These are phyloP conservation scores for Triangularia verruculosa DNA, from an alignment of 2,329 filamentous ascomycete species.

Conservation along the genomic window DNA sequence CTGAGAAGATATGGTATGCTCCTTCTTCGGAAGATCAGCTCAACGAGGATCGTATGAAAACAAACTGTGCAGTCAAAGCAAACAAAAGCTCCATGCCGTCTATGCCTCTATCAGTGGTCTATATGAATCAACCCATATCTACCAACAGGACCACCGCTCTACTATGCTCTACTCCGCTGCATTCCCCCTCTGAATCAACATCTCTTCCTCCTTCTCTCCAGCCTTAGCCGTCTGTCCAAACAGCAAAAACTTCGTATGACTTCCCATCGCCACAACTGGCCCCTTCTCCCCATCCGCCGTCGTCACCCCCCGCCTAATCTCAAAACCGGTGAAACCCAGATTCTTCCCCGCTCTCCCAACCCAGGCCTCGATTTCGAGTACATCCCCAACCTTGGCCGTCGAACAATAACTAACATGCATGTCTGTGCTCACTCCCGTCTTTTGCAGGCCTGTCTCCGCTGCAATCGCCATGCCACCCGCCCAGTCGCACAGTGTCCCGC, in stretches of 20 bases:
- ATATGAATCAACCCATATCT: no score
- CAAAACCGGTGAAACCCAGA: slow-evolving; percentile 20
- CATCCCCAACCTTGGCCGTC: slow-evolving; percentile 14
- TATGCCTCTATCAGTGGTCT: no score
- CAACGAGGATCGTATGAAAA: no score
- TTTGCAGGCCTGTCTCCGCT: slow-evolving; percentile 9
- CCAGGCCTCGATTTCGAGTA: slow-evolving; percentile 21
- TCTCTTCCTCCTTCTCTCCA: not conserved
- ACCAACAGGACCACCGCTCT: no score
- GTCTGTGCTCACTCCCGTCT: slow-evolving; percentile 21
- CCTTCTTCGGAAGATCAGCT: no score
- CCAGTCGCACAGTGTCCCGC: slow-evolving; percentile 23
- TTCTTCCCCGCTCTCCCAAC: slow-evolving; percentile 16
- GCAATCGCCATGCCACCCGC: slow-evolving; percentile 24
- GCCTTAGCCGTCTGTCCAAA: slow-evolving; percentile 9
- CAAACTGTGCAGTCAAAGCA: no score
- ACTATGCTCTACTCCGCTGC: not conserved
- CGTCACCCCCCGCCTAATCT: slow-evolving; percentile 6
- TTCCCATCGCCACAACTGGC: slow-evolving; percentile 10
- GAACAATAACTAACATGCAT: slow-evolving; percentile 21
- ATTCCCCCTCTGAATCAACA: not conserved
- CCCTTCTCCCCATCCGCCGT: not conserved
- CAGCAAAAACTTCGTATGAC: slow-evolving; percentile 16
- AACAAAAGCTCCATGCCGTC: no score
- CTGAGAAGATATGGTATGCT: slow-evolving; percentile 21